Base-by-base conservation (phyloP, 352 stramenopile genomes). In the Peronospora belbahrii region DNA sequence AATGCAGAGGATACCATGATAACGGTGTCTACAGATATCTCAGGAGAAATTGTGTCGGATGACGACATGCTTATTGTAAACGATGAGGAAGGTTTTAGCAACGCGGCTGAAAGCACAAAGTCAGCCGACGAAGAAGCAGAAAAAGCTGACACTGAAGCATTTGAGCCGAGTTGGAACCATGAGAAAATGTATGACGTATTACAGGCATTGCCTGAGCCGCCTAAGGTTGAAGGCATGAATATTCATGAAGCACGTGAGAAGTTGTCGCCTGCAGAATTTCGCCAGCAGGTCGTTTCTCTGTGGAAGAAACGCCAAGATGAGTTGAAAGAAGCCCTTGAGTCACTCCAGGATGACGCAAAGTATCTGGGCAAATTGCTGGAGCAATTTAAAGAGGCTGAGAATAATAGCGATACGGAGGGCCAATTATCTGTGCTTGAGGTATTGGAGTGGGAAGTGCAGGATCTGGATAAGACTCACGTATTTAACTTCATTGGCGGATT, bases 401-500 rank as follows among this genome's bases (percentile, higher is more conserved):
- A 71, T 27, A 70, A 70, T 3, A 65, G 54, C 4, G 62, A 79
- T 42, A 65, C 43, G 1, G 51, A 63, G 10, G 73, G 65, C 2
- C 73, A 86, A 45, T 17, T 90, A 4, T 61, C 65, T 15, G 63
- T 75, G 28, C 61, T 92, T 0, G 71, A 87, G 31, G 62, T 85
- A 30, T 51, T 93, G 5, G 81, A 93, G 54, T 93, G 74, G 72
- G 81, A 93, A 56, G 78, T 93, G n/a, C 74, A 90, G 50, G 81
- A 93, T 50, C 59, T 93, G 13, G 81, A 90, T 64, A 93, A 93
- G 57, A 89, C 81, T 5, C 78, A 85, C 42, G 72, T 89, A 2
- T 89, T 93, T 61, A 84, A 90, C 57, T 89, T 82, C 22, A 85
- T 90, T 28, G 81, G 81, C 6, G 81, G 81, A n/a, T 87, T 93